phyloP scores from a whole-genome alignment of 2,329 filamentous ascomycete genomes.

The Clonostachys byssicola region DNA sequence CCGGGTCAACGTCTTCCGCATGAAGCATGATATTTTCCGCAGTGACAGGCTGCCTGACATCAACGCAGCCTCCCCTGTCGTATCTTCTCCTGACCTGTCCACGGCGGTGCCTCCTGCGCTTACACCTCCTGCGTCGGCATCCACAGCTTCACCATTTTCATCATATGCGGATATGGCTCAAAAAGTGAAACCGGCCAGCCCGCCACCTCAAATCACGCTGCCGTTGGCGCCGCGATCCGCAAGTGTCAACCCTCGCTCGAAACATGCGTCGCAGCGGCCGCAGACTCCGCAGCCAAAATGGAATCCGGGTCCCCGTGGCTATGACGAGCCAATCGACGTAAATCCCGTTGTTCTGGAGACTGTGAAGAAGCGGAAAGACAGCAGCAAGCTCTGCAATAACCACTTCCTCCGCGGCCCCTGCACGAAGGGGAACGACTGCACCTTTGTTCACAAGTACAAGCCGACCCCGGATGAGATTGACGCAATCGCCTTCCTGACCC shows the following conservation, averaged over 20 bases:
- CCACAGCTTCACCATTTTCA: background rate
- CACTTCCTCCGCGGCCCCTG: slow-evolving; percentile 57
- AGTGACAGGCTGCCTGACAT: slow-evolving; percentile 43
- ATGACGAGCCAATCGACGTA: slow-evolving; percentile 46
- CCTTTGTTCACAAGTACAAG: slow-evolving; percentile 52
- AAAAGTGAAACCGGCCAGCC: slow-evolving; percentile 5
- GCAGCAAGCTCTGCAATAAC: slow-evolving; percentile 58
- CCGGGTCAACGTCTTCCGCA: slow-evolving; percentile 38
- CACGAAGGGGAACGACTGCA: slow-evolving; percentile 47
- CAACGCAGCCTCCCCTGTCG: slow-evolving; percentile 2
- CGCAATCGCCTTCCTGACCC: slow-evolving; percentile 50
- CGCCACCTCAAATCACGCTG: slow-evolving; percentile 32
- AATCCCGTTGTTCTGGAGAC: slow-evolving; percentile 41
- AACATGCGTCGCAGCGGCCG: background rate
- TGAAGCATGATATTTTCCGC: slow-evolving; percentile 47
- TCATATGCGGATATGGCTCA: background rate
- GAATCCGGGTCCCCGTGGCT: slow-evolving; percentile 49
- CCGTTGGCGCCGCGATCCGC: slow-evolving; percentile 27
- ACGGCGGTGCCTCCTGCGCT: slow-evolving; percentile 8
- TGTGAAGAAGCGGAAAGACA: slow-evolving; percentile 51
- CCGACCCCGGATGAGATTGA: slow-evolving; percentile 48
- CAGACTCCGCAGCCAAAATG: slow-evolving; percentile 28
- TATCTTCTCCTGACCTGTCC: slow-evolving; percentile 1
- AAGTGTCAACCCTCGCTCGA: slow-evolving; percentile 14
- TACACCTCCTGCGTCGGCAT: slow-evolving; percentile 2